Evolutionary conservation across 2,329 filamentous ascomycete genomes (phyloP), one percentile per base, ranked within the genome.

Genomic region (Cercospora zeina): DNA sequence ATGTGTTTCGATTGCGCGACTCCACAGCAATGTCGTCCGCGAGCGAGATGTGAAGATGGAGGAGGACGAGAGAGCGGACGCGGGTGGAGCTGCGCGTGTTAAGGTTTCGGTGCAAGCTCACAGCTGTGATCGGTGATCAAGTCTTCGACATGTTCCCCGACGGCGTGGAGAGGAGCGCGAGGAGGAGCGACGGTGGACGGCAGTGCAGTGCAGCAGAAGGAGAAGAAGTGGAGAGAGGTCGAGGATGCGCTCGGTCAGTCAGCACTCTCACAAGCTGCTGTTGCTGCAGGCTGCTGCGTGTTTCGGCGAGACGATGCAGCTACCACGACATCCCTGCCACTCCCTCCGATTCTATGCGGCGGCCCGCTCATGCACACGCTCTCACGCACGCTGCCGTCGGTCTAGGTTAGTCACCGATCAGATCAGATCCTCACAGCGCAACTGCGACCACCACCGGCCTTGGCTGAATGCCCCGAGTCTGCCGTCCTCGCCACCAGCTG

Each of bases 31-130:
- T 45, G 9, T 27, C 42, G 42, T 47, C 13, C 11, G 42, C 14
- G 21, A 53, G 31, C 10, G 27, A n/a, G 49, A 53, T 21, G 49
- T 19, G 8, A 1, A 10, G 31, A 21, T 53, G 27, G 49, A 30
- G 14, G 47, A 31, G 24, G 47, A 53, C 31, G 49, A 53, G 31
- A 24, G 27, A 24, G 49, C 49, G 30, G 30, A 53, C 49, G 49
- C 49, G 49, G 49, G 49, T 34, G 49, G 49, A 53, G 95, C 95
- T 54, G 95, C 97, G 64, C 95, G 95, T 92, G 83, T 99, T 70
- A 99, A 95, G 63, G 95, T 95, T 66, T 96, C 90, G 76, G 42
- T 34, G 49, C 49, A 53, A 53, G 49, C 49, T 33, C 49, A 2
- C 27, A 53, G 31, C 49, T 16, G 49, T 53, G n/a, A 34, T 64